Evolutionary conservation across 129 eudicot genomes (phyloP).

Genomic region (Chrysanthemum seticuspe): DNA sequence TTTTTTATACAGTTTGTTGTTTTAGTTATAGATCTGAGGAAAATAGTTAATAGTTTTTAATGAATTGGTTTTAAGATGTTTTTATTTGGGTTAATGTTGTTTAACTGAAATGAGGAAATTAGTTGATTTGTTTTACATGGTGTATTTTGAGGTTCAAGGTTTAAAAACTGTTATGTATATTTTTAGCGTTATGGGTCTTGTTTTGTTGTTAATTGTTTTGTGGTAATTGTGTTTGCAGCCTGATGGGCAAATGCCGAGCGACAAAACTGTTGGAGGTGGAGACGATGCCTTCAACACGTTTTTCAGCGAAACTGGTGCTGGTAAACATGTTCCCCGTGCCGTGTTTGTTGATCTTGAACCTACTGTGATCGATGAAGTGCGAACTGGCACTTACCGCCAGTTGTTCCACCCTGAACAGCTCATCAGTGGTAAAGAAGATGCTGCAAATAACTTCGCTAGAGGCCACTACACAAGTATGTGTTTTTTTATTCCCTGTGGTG

Average conservation of each 20-base stretch:
- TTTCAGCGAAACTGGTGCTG: conserved; percentile 83
- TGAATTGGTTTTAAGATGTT: too few species aligned
- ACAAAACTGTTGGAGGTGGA: conserved; percentile 70
- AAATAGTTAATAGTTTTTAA: too few species aligned
- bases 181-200: background rate
- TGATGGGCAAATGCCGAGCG: conserved; percentile 87
- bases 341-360: conserved; percentile 78
- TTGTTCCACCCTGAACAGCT: conserved; percentile 87
- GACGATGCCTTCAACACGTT: conserved; percentile 89
- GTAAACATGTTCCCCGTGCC: conserved; percentile 81
- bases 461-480: conserved; percentile 75
- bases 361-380: conserved; percentile 77
- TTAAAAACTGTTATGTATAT: background rate
- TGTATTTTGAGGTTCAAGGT: too few species aligned
- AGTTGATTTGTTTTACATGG: too few species aligned
- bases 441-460: conserved; percentile 81
- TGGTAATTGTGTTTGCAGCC: conserved; percentile 38
- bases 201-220: background rate
- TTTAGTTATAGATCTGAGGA: too few species aligned
- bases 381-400: conserved; percentile 76
- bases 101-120: too few species aligned
- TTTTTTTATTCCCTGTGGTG: background rate
- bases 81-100: too few species aligned
- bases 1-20: too few species aligned
- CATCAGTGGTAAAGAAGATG: conserved; percentile 84